A percentile compares a stretch with the other conserved stretches of the same genome.
These are phyloP conservation scores for Vaccinium myrtillus DNA, from an alignment of 148 eudicot genomes.

Conservation along the genomic window DNA sequence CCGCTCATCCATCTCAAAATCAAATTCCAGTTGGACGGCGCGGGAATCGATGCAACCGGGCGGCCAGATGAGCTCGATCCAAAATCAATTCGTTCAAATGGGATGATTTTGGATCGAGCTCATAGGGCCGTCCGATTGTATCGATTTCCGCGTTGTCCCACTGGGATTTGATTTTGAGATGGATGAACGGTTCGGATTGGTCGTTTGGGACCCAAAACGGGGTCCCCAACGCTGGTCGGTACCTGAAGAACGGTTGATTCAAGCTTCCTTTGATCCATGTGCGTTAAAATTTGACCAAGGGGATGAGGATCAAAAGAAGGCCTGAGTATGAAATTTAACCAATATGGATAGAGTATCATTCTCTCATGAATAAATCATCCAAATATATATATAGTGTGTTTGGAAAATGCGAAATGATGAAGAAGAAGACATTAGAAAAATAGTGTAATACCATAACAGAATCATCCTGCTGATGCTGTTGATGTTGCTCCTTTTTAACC, in stretches of 20 bases:
- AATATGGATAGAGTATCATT: not conserved
- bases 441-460: slow-evolving; percentile 18
- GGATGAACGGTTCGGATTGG: no score
- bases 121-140: no score
- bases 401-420: not conserved
- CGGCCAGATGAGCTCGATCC: no score
- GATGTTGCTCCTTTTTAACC: slow-evolving; percentile 16
- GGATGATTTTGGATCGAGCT: no score
- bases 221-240: no score
- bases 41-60: no score
- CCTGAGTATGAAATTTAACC: not conserved
- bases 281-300: slow-evolving; percentile 32
- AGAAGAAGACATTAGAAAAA: not conserved
- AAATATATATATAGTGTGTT: not conserved
- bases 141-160: no score
- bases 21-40: no score
- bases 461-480: slow-evolving; percentile 2
- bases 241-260: not conserved
- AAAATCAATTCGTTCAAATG: no score
- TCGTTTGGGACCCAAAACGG: no score
- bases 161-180: no score
- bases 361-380: not conserved
- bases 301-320: slow-evolving; percentile 30
- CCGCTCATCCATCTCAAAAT: no score
- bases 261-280: slow-evolving; percentile 30